Conservation (phyloP, 345 rosid species). For the Lepidium aucheri region DNA sequence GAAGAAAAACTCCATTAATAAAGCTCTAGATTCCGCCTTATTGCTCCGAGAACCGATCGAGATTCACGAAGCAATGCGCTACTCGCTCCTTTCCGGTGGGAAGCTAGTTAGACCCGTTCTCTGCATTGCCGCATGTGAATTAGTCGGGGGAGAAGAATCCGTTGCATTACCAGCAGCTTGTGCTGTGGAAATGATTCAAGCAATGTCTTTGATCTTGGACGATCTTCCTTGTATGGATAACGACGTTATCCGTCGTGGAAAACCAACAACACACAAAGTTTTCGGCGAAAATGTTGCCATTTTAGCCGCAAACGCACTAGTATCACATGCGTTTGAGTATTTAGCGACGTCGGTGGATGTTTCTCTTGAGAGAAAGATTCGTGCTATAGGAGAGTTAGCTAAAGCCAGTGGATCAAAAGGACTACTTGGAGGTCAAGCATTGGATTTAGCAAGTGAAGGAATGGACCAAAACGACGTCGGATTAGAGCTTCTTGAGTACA, state of each 20-base stretch:
- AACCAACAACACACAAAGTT: slow-evolving; percentile 79
- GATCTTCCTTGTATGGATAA: slow-evolving; percentile 92
- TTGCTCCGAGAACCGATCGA: slow-evolving; percentile 47
- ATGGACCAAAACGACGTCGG: slow-evolving; percentile 31
- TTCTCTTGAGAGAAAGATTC: slow-evolving; percentile 31
- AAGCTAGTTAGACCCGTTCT: slow-evolving; percentile 73
- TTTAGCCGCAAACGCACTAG: slow-evolving; percentile 74
- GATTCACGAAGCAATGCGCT: slow-evolving; percentile 85
- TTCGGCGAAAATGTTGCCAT: slow-evolving; percentile 76
- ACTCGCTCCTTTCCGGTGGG: slow-evolving; percentile 77
- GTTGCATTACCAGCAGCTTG: slow-evolving; percentile 80
- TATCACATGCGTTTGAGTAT: slow-evolving; percentile 67
- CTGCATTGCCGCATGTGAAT: slow-evolving; percentile 72
- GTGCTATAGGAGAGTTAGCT: slow-evolving; percentile 40
- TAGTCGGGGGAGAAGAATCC: slow-evolving; percentile 59
- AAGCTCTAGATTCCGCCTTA: slow-evolving; percentile 59
- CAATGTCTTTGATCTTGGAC: slow-evolving; percentile 87
- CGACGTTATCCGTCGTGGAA: slow-evolving; percentile 88
- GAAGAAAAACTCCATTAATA: slow-evolving; percentile 48
- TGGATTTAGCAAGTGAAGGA: slow-evolving; percentile 48
- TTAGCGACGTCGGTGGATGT: slow-evolving; percentile 24
- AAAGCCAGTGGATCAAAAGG: slow-evolving; percentile 43
- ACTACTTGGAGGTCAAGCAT: slow-evolving; percentile 47
- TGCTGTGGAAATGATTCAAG: slow-evolving; percentile 83
- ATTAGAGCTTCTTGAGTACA: slow-evolving; percentile 58